These are phyloP conservation scores for Fusarium stilboides DNA, from an alignment of 2,329 filamentous ascomycete species.

Conservation along the genomic window DNA sequence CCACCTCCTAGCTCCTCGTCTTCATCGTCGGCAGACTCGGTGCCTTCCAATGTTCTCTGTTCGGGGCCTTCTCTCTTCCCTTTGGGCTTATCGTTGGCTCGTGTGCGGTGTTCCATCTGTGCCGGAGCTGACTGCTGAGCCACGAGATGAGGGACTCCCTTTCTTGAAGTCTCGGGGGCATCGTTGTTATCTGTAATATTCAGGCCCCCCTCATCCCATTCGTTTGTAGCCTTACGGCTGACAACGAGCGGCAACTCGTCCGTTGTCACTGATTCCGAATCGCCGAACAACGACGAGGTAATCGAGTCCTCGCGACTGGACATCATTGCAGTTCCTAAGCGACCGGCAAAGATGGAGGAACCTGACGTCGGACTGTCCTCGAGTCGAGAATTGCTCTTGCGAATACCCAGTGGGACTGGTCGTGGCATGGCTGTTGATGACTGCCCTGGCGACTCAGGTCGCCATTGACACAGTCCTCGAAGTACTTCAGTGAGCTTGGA, in stretches of 20 bases:
- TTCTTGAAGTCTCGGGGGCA: slow-evolving; percentile 54
- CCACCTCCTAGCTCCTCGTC: slow-evolving; percentile 85
- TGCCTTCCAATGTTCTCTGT: slow-evolving; percentile 79
- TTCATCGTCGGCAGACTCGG: slow-evolving; percentile 93
- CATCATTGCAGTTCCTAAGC: slow-evolving; percentile 82
- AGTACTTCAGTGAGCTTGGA: slow-evolving; percentile 92
- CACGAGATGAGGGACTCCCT: slow-evolving; percentile 67
- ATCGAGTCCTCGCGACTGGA: slow-evolving; percentile 92
- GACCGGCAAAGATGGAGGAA: slow-evolving; percentile 78
- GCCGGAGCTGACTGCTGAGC: slow-evolving; percentile 77
- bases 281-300: slow-evolving; percentile 88
- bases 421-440: slow-evolving; percentile 67
- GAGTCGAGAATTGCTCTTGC: slow-evolving; percentile 72
- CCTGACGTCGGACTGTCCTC: slow-evolving; percentile 90
- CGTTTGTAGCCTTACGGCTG: slow-evolving; percentile 79
- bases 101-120: slow-evolving; percentile 69
- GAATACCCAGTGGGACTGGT: slow-evolving; percentile 74
- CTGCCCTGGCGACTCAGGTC: slow-evolving; percentile 74
- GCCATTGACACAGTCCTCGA: slow-evolving; percentile 93
- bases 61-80: slow-evolving; percentile 83
- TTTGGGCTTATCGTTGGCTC: slow-evolving; percentile 80
- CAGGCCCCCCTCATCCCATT: slow-evolving; percentile 85
- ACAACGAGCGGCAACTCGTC: slow-evolving; percentile 86
- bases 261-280: slow-evolving; percentile 82
- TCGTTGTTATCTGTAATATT: slow-evolving; percentile 76